Base-by-base conservation (phyloP, 2,329 filamentous ascomycete species). In the Trichophyton simii region DNA sequence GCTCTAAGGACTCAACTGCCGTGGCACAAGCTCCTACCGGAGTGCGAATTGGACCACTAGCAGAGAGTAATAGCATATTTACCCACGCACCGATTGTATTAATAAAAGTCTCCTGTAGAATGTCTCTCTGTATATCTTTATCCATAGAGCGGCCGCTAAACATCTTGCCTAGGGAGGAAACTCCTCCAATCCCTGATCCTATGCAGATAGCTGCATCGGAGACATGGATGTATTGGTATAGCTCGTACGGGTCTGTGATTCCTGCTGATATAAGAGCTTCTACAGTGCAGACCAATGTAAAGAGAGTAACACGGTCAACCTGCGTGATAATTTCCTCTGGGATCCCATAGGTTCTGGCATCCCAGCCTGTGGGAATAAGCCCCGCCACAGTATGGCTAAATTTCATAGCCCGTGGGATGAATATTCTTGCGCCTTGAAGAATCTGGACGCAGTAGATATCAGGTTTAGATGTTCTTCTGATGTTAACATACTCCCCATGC, bases 31-130 rank as follows among this genome's bases (percentile, higher is more conserved):
- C 70, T 0, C 73, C 74, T 0, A 72, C 70, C 1, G 74, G 73
- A 0, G 75, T 73, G 3, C 65, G 66, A 20, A 70, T 73, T 0
- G 75, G 73, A 0, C 75, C 75, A 0, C 69, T 63, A 0, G 72
- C 66, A 2, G 64, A 66, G n/a, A 74, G 66, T n/a, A 76, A 67
- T 9, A 77, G 70, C 74, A 77, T 76, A 58, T 77, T 76, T n/a
- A 73, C 62, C 74, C 74, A 76, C 0, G 75, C 73, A 0, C 64
- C 67, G 0, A 65, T 65, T 0, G 75, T 71, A 64, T 75, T 76
- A 42, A 71, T 52, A 62, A 72, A 76, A 0, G 72, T 68, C 22
- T 77, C 74, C 2, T 67, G 65, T 0, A 76, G 61, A 13, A 72
- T 67, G 54, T 77, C 73, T 57, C 64, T 72, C 58, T 72, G 69